These are phyloP conservation scores for Lolium multiflorum DNA, from an alignment of 176 grass and related monocot species.

Conservation along the genomic window DNA sequence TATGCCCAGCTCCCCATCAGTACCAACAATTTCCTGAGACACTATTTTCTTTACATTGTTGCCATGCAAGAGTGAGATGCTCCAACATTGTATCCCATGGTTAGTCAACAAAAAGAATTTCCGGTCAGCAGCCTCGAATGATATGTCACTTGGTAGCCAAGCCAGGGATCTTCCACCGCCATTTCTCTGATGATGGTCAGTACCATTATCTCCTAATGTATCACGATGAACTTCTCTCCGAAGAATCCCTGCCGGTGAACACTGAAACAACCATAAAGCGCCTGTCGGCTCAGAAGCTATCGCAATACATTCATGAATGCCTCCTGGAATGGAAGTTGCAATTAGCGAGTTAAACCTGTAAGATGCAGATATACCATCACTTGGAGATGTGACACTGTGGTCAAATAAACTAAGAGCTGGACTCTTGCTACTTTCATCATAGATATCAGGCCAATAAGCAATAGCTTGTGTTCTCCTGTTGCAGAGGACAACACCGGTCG, in stretches of 20 bases:
- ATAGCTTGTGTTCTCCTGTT: conserved; percentile 69
- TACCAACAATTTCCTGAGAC: conserved; percentile 80
- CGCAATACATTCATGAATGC: conserved; percentile 59
- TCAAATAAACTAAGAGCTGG: conserved; percentile 52
- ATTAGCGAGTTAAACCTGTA: conserved; percentile 77
- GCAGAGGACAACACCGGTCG: conserved; percentile 72
- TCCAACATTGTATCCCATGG: conserved; percentile 88
- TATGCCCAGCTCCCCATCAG: conserved; percentile 83
- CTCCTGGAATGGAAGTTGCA: conserved; percentile 57
- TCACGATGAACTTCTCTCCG: conserved; percentile 51
- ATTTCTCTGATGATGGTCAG: conserved; percentile 53
- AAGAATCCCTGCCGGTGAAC: conserved; percentile 64
- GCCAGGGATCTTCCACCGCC: conserved; percentile 67
- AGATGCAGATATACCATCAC: conserved; percentile 46
- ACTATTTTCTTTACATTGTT: conserved; percentile 65
- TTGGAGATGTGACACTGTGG: conserved; percentile 27
- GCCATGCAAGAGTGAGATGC: conserved; percentile 54
- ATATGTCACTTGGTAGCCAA: conserved; percentile 70
- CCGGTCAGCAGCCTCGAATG: conserved; percentile 50
- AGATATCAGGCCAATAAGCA: conserved; percentile 89
- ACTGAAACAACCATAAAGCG: conserved; percentile 68
- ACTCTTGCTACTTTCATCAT: conserved; percentile 52
- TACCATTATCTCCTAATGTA: conserved; percentile 42
- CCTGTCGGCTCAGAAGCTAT: conserved; percentile 70
- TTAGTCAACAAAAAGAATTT: conserved; percentile 85